Evolutionary conservation across 2,329 filamentous ascomycete genomes (phyloP).

Genomic region (Fusarium setosum): DNA sequence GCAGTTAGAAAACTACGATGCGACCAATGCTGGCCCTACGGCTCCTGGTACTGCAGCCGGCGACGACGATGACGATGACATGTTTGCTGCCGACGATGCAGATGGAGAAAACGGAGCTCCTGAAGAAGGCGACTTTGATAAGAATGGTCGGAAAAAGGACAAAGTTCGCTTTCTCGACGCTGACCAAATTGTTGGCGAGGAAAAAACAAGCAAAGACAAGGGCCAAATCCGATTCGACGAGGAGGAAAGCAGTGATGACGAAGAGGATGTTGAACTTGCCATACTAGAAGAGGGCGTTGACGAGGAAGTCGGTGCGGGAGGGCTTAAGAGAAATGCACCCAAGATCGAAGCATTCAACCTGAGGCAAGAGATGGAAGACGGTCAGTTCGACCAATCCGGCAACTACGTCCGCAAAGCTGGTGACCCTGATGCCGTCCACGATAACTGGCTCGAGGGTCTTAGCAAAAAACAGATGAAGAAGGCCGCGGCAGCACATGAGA

Average conservation of each 20-base stretch:
- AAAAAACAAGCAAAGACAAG: slow-evolving; percentile 77
- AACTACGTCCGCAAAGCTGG: slow-evolving; percentile 92
- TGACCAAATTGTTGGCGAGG: slow-evolving; percentile 81
- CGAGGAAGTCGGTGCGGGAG: slow-evolving; percentile 89
- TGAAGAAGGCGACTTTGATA: slow-evolving; percentile 46
- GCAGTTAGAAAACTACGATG: slow-evolving; percentile 66
- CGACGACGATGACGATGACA: slow-evolving; percentile 71
- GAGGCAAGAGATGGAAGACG: slow-evolving; percentile 89
- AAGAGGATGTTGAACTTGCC: slow-evolving; percentile 77
- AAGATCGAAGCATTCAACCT: slow-evolving; percentile 98
- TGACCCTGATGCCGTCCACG: slow-evolving; percentile 91
- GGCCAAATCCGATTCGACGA: slow-evolving; percentile 74
- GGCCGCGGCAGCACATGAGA: slow-evolving; percentile 88
- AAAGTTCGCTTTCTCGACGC: slow-evolving; percentile 70
- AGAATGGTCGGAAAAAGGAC: slow-evolving; percentile 68
- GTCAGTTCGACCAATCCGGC: slow-evolving; percentile 88
- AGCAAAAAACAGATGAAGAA: slow-evolving; percentile 94
- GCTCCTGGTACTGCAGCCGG: slow-evolving; percentile 66
- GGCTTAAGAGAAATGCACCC: slow-evolving; percentile 91
- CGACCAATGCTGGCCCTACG: slow-evolving; percentile 52
- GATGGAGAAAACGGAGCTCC: slow-evolving; percentile 52
- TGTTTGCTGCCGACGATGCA: slow-evolving; percentile 80
- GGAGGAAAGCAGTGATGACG: slow-evolving; percentile 68
- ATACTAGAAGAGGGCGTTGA: slow-evolving; percentile 82
- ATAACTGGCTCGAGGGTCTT: slow-evolving; percentile 91